phyloP scores from a whole-genome alignment of 495 filamentous ascomycete genomes.

The Hyaloscypha finlandica region DNA sequence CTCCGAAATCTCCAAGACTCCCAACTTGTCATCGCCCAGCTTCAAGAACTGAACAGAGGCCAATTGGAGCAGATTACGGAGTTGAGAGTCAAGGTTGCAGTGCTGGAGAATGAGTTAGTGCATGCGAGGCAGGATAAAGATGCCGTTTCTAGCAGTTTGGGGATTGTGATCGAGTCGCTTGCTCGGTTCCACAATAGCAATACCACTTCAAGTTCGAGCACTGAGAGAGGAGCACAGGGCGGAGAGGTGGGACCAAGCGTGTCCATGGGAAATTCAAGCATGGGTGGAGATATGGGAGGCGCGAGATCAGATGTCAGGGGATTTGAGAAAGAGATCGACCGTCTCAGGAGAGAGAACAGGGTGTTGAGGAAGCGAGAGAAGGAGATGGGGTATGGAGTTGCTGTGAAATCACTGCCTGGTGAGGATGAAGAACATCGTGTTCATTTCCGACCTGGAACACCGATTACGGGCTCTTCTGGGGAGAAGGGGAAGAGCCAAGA shows the following conservation, averaged over 20 bases:
- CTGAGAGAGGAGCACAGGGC: not conserved
- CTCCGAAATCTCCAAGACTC: not conserved
- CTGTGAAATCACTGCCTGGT: not conserved
- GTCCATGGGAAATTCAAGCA: too few relatives aligned
- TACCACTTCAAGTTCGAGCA: not conserved
- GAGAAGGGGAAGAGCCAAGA: not conserved
- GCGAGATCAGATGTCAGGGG: not conserved
- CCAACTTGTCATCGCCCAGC: not conserved
- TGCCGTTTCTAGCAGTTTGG: slow-evolving; percentile 5
- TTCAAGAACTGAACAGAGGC: not conserved
- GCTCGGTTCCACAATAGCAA: not conserved
- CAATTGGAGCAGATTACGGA: slow-evolving; percentile 1
- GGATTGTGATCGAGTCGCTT: slow-evolving; percentile 10
- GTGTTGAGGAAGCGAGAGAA: not conserved
- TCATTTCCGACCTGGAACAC: not conserved
- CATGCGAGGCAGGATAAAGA: slow-evolving; percentile 20
- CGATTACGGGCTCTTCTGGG: not conserved
- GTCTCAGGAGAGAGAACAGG: slow-evolving; percentile 21
- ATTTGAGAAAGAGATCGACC: slow-evolving; percentile 18
- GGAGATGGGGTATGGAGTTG: not conserved
- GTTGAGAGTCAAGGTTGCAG: slow-evolving; percentile 23
- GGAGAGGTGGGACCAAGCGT: too few relatives aligned
- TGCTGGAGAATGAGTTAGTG: slow-evolving; percentile 29
- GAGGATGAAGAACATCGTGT: not conserved
- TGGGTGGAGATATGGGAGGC: too few relatives aligned